Evolutionary conservation across 768 basidiomycete species (phyloP).

Genomic region (Gelatoporia subvermispora): DNA sequence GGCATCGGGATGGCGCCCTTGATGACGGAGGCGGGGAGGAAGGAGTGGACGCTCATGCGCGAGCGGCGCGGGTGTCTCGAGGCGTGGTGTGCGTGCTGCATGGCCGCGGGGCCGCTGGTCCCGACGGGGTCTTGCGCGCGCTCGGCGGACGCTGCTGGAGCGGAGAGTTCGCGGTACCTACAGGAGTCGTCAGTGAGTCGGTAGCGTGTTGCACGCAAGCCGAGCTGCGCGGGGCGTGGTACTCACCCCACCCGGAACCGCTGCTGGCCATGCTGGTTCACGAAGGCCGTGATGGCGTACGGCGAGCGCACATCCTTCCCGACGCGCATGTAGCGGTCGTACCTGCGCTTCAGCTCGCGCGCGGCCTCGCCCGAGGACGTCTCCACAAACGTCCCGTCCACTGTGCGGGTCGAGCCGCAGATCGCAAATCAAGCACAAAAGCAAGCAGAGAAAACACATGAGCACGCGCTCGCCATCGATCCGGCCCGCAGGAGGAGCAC

Average conservation of each 20-base stretch:
- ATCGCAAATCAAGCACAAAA: neutral
- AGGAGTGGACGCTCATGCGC: conserved; percentile 64
- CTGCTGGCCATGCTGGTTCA: conserved; percentile 75
- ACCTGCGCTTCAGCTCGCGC: conserved; percentile 69
- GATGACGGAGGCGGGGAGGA: conserved; percentile 47
- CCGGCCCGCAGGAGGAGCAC: conserved; percentile 5
- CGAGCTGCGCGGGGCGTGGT: neutral
- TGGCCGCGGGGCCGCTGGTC: neutral
- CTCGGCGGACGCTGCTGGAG: conserved; percentile 48
- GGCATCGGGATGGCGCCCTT: conserved; percentile 28
- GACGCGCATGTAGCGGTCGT: conserved; percentile 67
- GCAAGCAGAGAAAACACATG: neutral
- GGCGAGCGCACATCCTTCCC: conserved; percentile 66
- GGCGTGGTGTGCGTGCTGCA: conserved; percentile 1
- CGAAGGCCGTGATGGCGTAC: conserved; percentile 76
- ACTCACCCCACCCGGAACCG: conserved; percentile 78
- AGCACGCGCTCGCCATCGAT: neutral
- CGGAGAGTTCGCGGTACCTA: conserved; percentile 57
- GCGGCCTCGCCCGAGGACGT: conserved; percentile 75
- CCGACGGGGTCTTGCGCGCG: conserved; percentile 43
- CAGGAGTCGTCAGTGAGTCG: neutral
- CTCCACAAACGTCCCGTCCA: conserved; percentile 75
- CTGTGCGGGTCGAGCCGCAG: conserved; percentile 36
- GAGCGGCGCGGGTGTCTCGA: conserved; percentile 36
- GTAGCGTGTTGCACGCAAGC: neutral